Percentiles rank a stretch among this genome's conserved stretches.
phyloP scores from a whole-genome alignment of 2,329 filamentous ascomycete genomes.

The Calonectria pseudoreteaudii region DNA sequence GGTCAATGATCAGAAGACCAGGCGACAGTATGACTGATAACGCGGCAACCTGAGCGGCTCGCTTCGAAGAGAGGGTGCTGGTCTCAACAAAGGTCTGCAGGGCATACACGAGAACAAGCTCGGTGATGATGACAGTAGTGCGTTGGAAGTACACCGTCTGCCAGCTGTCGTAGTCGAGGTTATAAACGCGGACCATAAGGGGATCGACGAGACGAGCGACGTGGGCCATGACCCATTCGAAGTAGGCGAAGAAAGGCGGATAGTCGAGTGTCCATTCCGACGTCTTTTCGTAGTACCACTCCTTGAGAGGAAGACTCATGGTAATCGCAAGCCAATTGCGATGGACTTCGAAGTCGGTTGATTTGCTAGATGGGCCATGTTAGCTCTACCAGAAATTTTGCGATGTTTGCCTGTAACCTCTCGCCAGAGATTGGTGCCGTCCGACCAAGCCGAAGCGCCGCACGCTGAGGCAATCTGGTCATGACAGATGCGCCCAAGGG shows the following conservation, averaged over 20 bases:
- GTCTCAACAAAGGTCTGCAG: slow-evolving; percentile 85
- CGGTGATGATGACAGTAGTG: slow-evolving; percentile 85
- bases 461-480: not conserved
- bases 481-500: not conserved
- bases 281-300: slow-evolving; percentile 98
- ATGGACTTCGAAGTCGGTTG: slow-evolving; percentile 98
- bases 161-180: slow-evolving; percentile 90
- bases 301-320: slow-evolving; percentile 83
- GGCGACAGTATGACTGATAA: slow-evolving; percentile 92
- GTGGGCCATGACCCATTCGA: slow-evolving; percentile 93
- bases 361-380: slow-evolving; percentile 75
- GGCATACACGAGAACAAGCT: slow-evolving; percentile 86
- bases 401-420: not conserved
- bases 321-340: slow-evolving; percentile 99
- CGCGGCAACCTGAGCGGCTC: slow-evolving; percentile 85
- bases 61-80: slow-evolving; percentile 72
- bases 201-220: slow-evolving; percentile 81
- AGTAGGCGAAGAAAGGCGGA: slow-evolving; percentile 96
- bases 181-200: slow-evolving; percentile 83
- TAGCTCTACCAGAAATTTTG: not conserved
- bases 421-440: not conserved
- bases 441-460: not conserved
- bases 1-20: slow-evolving; percentile 95
- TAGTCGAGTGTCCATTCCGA: slow-evolving; percentile 99
- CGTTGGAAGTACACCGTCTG: slow-evolving; percentile 95